These are phyloP conservation scores for Jasminum sambac DNA, from an alignment of 257 asterid genomes.

Conservation along the genomic window DNA sequence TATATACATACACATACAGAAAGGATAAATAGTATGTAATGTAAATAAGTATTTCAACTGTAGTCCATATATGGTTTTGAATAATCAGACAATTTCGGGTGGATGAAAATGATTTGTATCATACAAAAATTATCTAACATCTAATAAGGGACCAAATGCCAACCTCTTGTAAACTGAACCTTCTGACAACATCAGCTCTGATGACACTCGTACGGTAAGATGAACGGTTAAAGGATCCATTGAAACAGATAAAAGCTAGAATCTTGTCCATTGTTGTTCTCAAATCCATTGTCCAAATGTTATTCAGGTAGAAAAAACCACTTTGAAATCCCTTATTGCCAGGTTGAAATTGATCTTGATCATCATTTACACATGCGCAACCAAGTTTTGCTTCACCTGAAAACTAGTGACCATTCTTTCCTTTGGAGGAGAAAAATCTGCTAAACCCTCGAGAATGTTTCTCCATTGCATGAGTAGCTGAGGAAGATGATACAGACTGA, in stretches of 20 bases:
- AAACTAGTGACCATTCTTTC: conserved; percentile 46
- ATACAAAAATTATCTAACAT: not conserved
- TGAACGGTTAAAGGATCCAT: not conserved
- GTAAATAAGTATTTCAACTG: not conserved
- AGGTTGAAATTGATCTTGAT: conserved; percentile 11
- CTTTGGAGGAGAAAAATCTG: conserved; percentile 81
- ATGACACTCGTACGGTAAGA: not conserved
- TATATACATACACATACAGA: too few species aligned
- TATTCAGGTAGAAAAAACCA: conserved; percentile 4
- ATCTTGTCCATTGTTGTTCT: not conserved
- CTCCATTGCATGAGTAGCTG: conserved; percentile 67
- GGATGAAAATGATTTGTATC: not conserved
- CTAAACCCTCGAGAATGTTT: conserved; percentile 73
- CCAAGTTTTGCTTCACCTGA: conserved; percentile 23
- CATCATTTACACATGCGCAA: conserved; percentile 40
- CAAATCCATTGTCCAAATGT: not conserved
- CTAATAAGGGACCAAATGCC: not conserved
- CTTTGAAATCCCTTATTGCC: not conserved
- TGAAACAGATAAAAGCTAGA: not conserved
- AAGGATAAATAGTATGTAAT: not conserved
- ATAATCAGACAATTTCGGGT: not conserved
- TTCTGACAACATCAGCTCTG: not conserved
- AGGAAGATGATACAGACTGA: conserved; percentile 57
- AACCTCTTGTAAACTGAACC: not conserved
- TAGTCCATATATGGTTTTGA: not conserved